phyloP scores from a whole-genome alignment of 345 rosid species.

The Euphorbia pulcherrima region DNA sequence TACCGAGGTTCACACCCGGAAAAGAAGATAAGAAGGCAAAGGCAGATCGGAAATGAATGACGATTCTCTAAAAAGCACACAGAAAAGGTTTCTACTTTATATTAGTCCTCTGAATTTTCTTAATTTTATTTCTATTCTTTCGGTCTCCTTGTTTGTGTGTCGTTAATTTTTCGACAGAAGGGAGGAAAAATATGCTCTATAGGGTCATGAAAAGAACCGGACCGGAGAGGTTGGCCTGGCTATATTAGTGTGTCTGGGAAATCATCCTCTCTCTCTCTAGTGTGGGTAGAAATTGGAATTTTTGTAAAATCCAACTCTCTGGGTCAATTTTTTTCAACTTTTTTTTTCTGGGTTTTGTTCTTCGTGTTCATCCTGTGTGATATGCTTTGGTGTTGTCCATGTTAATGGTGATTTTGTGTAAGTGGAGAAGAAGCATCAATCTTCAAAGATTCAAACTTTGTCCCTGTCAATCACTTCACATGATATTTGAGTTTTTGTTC shows the following conservation, averaged over 20 bases:
- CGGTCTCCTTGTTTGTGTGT: conserved; percentile 16
- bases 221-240: conserved; percentile 55
- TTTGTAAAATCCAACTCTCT: conserved; percentile 41
- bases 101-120: conserved; percentile 15
- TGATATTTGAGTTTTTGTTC: background rate
- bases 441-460: background rate
- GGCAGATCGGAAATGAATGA: conserved; percentile 26
- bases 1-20: conserved; percentile 76
- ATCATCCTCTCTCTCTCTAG: conserved; percentile 36
- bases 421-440: conserved; percentile 12
- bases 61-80: background rate
- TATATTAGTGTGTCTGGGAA: conserved; percentile 64
- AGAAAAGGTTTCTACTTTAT: background rate
- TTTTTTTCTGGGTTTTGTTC: background rate
- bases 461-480: background rate
- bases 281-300: conserved; percentile 43
- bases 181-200: conserved; percentile 13
- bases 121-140: conserved; percentile 11
- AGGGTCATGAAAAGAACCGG: conserved; percentile 28
- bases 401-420: conserved; percentile 21
- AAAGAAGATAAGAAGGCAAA: conserved; percentile 35
- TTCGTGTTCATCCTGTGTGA: conserved; percentile 7
- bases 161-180: conserved; percentile 23
- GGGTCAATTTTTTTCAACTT: conserved; percentile 5
- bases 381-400: conserved; percentile 8